phyloP scores from a whole-genome alignment of 306 rosid species.

The Arachis stenosperma region DNA sequence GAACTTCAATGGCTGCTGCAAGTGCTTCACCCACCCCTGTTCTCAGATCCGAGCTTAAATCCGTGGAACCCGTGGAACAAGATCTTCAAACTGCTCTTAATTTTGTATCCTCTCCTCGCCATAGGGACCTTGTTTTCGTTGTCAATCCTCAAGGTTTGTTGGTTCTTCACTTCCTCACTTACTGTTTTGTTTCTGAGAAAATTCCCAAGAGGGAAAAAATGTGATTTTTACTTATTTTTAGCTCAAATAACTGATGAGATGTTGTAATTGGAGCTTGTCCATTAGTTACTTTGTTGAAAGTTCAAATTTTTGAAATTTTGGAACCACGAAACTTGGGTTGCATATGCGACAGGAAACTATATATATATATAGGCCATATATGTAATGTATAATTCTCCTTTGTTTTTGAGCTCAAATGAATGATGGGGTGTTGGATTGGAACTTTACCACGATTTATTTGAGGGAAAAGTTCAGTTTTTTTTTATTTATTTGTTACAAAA shows the following conservation, averaged over 20 bases:
- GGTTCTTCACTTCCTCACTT: conserved; percentile 2
- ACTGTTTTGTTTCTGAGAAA: conserved; percentile 16
- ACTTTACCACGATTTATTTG: neutral
- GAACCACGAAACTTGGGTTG: neutral
- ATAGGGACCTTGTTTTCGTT: conserved; percentile 80
- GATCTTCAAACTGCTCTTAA: conserved; percentile 46
- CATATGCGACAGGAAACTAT: too few relatives aligned
- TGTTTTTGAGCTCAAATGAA: neutral
- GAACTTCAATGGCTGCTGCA: conserved; percentile 35
- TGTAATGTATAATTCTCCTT: neutral
- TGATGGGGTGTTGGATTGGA: neutral
- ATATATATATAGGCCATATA: too few relatives aligned
- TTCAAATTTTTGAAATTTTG: neutral
- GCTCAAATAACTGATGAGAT: conserved; percentile 28
- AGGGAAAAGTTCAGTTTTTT: conserved; percentile 22
- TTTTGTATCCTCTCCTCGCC: conserved; percentile 59
- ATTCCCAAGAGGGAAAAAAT: neutral
- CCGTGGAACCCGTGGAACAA: conserved; percentile 54
- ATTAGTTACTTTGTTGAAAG: neutral
- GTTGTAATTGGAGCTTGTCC: conserved; percentile 3
- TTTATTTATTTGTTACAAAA: neutral
- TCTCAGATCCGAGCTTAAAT: conserved; percentile 65
- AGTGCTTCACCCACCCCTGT: conserved; percentile 39
- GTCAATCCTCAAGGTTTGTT: conserved; percentile 82
- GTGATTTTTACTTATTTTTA: neutral